phyloP scores from a whole-genome alignment of 1,139 yeast species.

The Trichomonascaceae sp. region DNA sequence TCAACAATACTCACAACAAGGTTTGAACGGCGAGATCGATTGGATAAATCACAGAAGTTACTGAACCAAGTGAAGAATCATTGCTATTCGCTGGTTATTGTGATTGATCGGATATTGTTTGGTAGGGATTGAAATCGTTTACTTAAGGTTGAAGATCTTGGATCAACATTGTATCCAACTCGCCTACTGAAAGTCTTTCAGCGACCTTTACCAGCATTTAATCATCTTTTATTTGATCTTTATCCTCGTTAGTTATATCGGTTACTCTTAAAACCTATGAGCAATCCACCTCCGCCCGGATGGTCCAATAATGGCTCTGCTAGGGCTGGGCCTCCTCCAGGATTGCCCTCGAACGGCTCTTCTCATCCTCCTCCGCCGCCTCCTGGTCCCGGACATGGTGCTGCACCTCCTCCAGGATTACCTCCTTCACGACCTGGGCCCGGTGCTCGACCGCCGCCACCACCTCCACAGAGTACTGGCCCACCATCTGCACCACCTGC shows the following conservation, averaged over 20 bases:
- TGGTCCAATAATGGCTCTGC: neutral
- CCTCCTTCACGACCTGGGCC: constrained; percentile 15
- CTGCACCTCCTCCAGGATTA: constrained; percentile 17
- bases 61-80: neutral
- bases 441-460: constrained; percentile 17
- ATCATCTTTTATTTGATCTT: neutral
- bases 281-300: constrained; percentile 5
- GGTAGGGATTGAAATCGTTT: too few relatives aligned
- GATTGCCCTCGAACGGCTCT: constrained; percentile 2
- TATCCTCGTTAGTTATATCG: neutral
- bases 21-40: neutral
- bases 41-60: neutral
- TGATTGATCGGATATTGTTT: neutral
- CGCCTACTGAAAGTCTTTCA: neutral
- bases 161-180: neutral
- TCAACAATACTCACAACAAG: neutral
- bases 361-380: constrained; percentile 17
- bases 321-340: constrained; percentile 5
- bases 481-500: constrained; percentile 27
- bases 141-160: neutral
- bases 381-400: constrained; percentile 10
- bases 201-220: neutral
- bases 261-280: neutral
- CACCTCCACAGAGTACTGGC: constrained; percentile 28
- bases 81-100: neutral